Conservation (phyloP, 768 basidiomycete genomes). For the Lactarius sanguifluus region DNA sequence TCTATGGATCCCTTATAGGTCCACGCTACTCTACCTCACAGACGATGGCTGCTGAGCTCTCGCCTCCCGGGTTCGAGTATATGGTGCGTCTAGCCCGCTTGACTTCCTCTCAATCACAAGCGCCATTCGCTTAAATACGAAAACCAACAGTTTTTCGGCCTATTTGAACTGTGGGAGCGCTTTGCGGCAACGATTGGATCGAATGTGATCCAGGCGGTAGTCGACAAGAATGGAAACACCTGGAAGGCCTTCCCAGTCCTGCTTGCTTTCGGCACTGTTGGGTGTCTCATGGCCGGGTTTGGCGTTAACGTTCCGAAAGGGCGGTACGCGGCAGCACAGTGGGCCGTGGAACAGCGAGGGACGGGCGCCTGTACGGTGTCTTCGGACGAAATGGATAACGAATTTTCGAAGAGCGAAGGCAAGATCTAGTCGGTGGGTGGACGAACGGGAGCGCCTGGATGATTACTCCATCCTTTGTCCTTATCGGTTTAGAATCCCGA, state of each 20-base stretch:
- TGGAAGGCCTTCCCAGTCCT: slow-evolving; percentile 87
- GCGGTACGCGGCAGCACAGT: slow-evolving; percentile 40
- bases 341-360: slow-evolving; percentile 36
- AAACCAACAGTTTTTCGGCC: slow-evolving; percentile 68
- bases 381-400: background rate
- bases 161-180: slow-evolving; percentile 43
- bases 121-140: background rate
- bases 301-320: slow-evolving; percentile 43
- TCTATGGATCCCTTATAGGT: slow-evolving; percentile 80
- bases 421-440: background rate
- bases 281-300: slow-evolving; percentile 80
- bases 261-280: slow-evolving; percentile 64
- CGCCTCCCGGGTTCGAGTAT: slow-evolving; percentile 85
- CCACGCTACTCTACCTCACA: slow-evolving; percentile 87
- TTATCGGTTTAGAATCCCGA: background rate
- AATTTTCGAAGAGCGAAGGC: background rate
- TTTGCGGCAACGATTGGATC: slow-evolving; percentile 80
- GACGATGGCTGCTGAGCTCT: slow-evolving; percentile 87
- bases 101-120: no score
- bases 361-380: background rate
- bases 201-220: slow-evolving; percentile 82
- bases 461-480: background rate
- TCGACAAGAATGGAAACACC: slow-evolving; percentile 65
- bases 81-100: slow-evolving; percentile 43
- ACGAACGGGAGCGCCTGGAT: background rate